Evolutionary conservation across 208 protist species (phyloP).

Genomic region (Naegleria gruberi): DNA sequence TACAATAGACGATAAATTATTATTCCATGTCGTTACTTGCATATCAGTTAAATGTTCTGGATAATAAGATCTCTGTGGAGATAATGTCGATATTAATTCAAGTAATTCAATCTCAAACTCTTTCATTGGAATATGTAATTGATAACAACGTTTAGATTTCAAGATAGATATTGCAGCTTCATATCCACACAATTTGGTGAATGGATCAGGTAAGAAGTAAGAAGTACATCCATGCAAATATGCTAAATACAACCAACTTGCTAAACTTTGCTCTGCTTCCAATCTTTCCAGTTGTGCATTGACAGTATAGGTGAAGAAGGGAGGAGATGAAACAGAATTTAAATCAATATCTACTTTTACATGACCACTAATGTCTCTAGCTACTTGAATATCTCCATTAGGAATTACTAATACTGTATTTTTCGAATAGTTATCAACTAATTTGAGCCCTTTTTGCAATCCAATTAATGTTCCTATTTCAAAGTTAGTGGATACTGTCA

Average conservation of each 20-base stretch:
- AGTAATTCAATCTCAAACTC: not conserved
- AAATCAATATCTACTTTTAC: not conserved
- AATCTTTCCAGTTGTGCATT: not conserved
- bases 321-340: not conserved
- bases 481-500: not conserved
- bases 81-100: not conserved
- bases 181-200: not conserved
- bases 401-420: not conserved
- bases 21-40: not conserved
- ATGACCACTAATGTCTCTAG: not conserved
- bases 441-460: not conserved
- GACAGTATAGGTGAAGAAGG: not conserved
- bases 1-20: not conserved
- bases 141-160: not conserved
- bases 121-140: not conserved
- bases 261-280: not conserved
- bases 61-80: not conserved
- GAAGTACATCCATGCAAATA: not conserved
- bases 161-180: not conserved
- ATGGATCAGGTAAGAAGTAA: not conserved
- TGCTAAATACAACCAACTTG: not conserved
- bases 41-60: not conserved
- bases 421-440: not conserved
- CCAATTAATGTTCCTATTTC: conserved; percentile 5
- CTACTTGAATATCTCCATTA: not conserved